These are phyloP conservation scores for Nigrograna mackinnonii DNA, from an alignment of 2,329 filamentous ascomycete genomes.

Conservation along the genomic window DNA sequence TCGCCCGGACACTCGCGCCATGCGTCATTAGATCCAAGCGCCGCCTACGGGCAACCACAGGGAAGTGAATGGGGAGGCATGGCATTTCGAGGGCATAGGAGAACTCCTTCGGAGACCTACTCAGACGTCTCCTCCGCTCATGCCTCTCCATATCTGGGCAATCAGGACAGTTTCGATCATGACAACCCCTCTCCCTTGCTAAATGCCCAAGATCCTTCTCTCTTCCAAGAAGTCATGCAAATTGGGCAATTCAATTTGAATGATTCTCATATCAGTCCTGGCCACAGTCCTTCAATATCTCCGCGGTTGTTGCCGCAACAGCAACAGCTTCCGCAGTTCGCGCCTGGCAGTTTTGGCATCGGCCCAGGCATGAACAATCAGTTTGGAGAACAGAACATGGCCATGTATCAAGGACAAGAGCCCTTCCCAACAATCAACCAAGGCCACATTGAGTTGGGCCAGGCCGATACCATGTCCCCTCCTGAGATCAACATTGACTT, in stretches of 20 bases:
- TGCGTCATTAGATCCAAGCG: slow-evolving; percentile 64
- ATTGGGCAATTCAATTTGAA: slow-evolving; percentile 79
- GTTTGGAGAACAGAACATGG: slow-evolving; percentile 51
- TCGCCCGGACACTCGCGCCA: slow-evolving; percentile 62
- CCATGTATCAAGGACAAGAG: slow-evolving; percentile 57
- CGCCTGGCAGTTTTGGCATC: slow-evolving; percentile 51
- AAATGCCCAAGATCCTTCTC: slow-evolving; percentile 68
- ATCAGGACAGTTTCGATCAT: slow-evolving; percentile 79
- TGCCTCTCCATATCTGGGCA: slow-evolving; percentile 79
- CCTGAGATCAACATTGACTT: slow-evolving; percentile 94
- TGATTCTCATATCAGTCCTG: slow-evolving; percentile 59
- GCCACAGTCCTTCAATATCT: slow-evolving; percentile 72
- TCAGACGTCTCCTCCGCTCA: slow-evolving; percentile 87
- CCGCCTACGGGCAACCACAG: slow-evolving; percentile 58
- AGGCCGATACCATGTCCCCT: slow-evolving; percentile 78
- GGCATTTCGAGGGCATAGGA: slow-evolving; percentile 78
- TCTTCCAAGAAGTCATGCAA: slow-evolving; percentile 78
- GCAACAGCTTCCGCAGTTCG: slow-evolving; percentile 59
- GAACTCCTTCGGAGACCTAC: slow-evolving; percentile 81
- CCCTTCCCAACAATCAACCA: slow-evolving; percentile 54
- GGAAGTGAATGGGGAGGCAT: slow-evolving; percentile 63
- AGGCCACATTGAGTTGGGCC: slow-evolving; percentile 63
- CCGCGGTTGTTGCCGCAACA: slow-evolving; percentile 72
- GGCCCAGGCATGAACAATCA: slow-evolving; percentile 51
- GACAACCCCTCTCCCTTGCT: slow-evolving; percentile 81